A percentile compares a stretch with the other conserved stretches of the same genome.
Conservation (phyloP, 495 filamentous ascomycete species). For the Tricharina praecox region DNA sequence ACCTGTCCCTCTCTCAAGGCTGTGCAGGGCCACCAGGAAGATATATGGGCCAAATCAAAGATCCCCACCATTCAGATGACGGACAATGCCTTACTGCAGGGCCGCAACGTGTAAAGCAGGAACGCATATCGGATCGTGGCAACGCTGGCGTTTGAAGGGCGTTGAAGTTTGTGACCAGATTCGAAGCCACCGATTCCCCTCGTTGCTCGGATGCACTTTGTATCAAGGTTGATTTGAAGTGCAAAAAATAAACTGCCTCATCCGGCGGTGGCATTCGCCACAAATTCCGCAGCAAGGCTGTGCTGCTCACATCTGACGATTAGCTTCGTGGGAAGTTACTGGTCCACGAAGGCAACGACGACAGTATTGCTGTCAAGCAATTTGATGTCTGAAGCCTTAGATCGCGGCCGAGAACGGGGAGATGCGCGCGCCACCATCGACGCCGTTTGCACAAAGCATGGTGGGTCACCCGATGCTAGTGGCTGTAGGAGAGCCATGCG, state of each 20-base stretch:
- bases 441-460: slow-evolving; percentile 6
- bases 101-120: slow-evolving; percentile 4
- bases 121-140: background rate
- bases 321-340: background rate
- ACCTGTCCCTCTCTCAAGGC: no score
- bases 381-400: background rate
- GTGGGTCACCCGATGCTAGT: background rate
- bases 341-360: slow-evolving; percentile 1
- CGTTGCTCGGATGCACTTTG: background rate
- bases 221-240: no score
- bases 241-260: no score
- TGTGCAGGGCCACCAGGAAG: no score
- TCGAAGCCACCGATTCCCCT: background rate
- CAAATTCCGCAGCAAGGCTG: background rate
- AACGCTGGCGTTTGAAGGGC: background rate
- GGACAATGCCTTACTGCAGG: slow-evolving; percentile 3
- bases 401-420: background rate
- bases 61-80: no score
- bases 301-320: background rate
- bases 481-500: background rate
- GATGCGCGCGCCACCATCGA: background rate
- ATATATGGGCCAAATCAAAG: no score
- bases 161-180: background rate
- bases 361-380: background rate
- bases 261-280: no score